phyloP scores from a whole-genome alignment of 176 grass and related monocot genomes.

The Ananas comosus region DNA sequence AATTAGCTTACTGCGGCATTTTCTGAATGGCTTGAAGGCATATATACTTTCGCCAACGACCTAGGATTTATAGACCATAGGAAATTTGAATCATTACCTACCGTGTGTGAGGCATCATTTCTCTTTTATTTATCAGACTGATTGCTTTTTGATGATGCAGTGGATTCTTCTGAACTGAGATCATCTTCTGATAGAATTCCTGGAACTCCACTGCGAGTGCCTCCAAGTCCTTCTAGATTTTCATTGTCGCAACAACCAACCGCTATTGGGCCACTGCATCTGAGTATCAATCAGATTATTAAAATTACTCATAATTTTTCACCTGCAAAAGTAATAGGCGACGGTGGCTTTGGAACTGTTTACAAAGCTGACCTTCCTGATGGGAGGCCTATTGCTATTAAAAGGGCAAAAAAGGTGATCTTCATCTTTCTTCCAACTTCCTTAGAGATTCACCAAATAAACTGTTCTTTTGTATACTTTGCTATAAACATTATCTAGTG shows the following conservation, averaged over 20 bases:
- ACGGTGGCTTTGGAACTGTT: constrained; percentile 79
- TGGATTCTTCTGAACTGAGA: constrained; percentile 47
- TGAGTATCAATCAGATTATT: constrained; percentile 61
- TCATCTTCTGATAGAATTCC: constrained; percentile 52
- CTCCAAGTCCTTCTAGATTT: constrained; percentile 82
- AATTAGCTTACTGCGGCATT: too few relatives aligned
- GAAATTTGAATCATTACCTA: not conserved
- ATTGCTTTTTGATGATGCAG: constrained; percentile 41
- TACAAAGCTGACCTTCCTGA: constrained; percentile 66
- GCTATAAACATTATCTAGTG: not conserved
- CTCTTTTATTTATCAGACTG: constrained; percentile 10
- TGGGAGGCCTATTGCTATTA: constrained; percentile 63
- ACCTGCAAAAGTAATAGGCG: constrained; percentile 44
- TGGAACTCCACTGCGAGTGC: constrained; percentile 48
- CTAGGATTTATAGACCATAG: not conserved
- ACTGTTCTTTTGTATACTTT: constrained; percentile 10
- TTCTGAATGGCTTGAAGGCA: too few relatives aligned
- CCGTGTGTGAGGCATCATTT: constrained; percentile 2
- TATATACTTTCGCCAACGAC: not conserved
- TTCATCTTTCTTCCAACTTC: constrained; percentile 9
- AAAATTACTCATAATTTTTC: constrained; percentile 90
- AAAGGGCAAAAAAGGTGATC: constrained; percentile 80
- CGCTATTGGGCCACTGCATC: constrained; percentile 52
- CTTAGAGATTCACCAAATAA: constrained; percentile 4
- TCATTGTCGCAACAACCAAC: constrained; percentile 54